Evolutionary conservation across 2,329 filamentous ascomycete genomes (phyloP).

Genomic region (Hymenoscyphus albidus): DNA sequence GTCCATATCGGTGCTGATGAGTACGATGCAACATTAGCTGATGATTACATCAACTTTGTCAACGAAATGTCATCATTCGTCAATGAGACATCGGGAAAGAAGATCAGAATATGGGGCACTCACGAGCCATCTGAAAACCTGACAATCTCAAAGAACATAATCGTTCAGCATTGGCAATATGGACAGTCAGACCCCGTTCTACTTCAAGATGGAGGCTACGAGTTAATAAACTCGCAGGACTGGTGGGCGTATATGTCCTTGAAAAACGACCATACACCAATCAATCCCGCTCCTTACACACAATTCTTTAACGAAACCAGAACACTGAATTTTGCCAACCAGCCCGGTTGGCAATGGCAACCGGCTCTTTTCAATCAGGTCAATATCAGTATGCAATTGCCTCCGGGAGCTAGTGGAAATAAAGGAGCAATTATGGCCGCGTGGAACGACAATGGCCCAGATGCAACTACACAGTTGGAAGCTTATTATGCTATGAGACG

Average conservation of each 20-base stretch:
- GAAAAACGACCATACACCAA: conserved; percentile 47
- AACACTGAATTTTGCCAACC: conserved; percentile 40
- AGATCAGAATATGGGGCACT: conserved; percentile 53
- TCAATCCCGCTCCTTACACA: conserved; percentile 47
- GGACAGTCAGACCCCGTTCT: conserved; percentile 41
- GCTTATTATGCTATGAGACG: conserved; percentile 49
- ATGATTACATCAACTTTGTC: conserved; percentile 39
- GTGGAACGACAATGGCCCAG: conserved; percentile 54
- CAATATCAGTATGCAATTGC: not conserved
- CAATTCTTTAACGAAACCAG: conserved; percentile 46
- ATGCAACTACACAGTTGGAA: conserved; percentile 48
- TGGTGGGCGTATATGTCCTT: conserved; percentile 44
- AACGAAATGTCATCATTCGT: conserved; percentile 2
- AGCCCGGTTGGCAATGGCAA: conserved; percentile 45
- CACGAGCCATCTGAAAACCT: conserved; percentile 40
- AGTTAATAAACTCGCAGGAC: conserved; percentile 52
- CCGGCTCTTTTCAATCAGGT: conserved; percentile 36
- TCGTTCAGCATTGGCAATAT: conserved; percentile 54
- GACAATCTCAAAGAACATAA: conserved; percentile 41
- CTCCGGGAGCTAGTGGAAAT: not conserved
- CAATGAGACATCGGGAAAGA: conserved; percentile 38
- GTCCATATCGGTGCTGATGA: conserved; percentile 56
- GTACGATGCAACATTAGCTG: conserved; percentile 43
- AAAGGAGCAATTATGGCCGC: not conserved
- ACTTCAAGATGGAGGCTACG: conserved; percentile 41